These are phyloP conservation scores for Xylaria grammica DNA, from an alignment of 495 filamentous ascomycete genomes.

Conservation along the genomic window DNA sequence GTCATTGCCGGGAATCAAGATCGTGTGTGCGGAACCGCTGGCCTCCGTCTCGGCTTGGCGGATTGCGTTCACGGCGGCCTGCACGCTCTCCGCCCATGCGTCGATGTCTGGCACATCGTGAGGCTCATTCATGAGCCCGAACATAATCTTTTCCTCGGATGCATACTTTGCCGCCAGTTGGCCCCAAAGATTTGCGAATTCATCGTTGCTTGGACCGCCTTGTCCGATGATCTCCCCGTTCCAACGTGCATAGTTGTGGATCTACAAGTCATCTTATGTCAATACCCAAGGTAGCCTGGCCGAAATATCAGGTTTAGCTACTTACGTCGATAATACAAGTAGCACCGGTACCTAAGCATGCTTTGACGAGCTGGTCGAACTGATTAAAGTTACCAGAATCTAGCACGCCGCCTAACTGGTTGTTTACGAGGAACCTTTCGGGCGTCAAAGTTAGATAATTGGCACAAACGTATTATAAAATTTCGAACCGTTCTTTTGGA, in stretches of 20 bases:
- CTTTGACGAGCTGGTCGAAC: conserved; percentile 61
- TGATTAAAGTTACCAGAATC: conserved; percentile 49
- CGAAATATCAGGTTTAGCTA: background rate
- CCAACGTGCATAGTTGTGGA: conserved; percentile 66
- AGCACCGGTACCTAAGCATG: conserved; percentile 55
- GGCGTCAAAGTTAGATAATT: conserved; percentile 30
- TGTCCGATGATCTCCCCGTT: conserved; percentile 62
- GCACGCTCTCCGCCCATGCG: conserved; percentile 57
- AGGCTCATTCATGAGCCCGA: conserved; percentile 61
- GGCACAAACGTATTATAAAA: too few relatives aligned
- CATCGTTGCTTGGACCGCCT: conserved; percentile 56
- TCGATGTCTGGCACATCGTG: conserved; percentile 49
- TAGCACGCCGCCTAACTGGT: conserved; percentile 53
- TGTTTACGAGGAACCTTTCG: conserved; percentile 39
- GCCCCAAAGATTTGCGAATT: conserved; percentile 58
- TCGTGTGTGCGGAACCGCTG: conserved; percentile 55
- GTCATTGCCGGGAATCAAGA: conserved; percentile 52
- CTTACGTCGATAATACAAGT: conserved; percentile 59
- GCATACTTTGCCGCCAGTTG: conserved; percentile 61
- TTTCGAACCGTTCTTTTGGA: too few relatives aligned
- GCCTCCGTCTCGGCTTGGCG: conserved; percentile 41
- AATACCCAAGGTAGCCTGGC: background rate
- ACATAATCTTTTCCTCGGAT: conserved; percentile 47
- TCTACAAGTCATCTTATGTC: conserved; percentile 14
- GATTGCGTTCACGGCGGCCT: conserved; percentile 61